Conservation (phyloP, 177 flowering plant genomes). For the Vitis hybrid region DNA sequence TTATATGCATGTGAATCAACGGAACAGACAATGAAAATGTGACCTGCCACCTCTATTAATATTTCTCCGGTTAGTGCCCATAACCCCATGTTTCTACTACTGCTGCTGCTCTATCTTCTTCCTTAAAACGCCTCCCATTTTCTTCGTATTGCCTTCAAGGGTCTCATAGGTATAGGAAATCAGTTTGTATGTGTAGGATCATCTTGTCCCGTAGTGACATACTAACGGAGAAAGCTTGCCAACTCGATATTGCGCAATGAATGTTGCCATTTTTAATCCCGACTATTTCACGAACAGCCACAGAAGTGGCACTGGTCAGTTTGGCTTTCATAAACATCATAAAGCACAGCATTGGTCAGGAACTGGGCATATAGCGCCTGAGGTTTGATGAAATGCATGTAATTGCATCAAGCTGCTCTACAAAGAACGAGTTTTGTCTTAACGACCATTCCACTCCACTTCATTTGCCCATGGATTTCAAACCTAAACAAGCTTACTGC, state of each 20-base stretch:
- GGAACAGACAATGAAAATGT: constrained; percentile 89
- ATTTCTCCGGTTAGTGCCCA: constrained; percentile 88
- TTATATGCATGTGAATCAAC: constrained; percentile 87
- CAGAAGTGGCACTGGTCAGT: too few species aligned
- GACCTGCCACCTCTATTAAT: constrained; percentile 97
- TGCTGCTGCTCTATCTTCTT: too few species aligned
- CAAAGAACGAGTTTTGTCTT: too few species aligned
- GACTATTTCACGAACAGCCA: too few species aligned
- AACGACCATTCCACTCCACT: too few species aligned
- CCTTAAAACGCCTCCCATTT: constrained; percentile 39
- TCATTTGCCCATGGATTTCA: too few species aligned
- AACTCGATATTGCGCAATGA: constrained; percentile 83
- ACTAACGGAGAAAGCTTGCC: constrained; percentile 99
- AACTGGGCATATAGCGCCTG: too few species aligned
- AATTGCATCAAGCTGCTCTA: too few species aligned
- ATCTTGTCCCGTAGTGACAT: constrained; percentile 93
- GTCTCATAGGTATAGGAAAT: constrained; percentile 82
- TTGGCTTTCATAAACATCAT: too few species aligned
- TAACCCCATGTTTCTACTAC: constrained; percentile 37
- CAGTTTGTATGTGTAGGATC: constrained; percentile 94
- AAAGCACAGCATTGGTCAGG: too few species aligned
- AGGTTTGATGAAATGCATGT: too few species aligned
- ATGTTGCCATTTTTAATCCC: constrained; percentile 33
- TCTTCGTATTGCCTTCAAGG: constrained; percentile 83
- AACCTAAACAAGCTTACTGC: too few species aligned